Evolutionary conservation across 495 filamentous ascomycete species (phyloP), one percentile per base, ranked within the genome.

Genomic region (Astrocystis sublimbata): DNA sequence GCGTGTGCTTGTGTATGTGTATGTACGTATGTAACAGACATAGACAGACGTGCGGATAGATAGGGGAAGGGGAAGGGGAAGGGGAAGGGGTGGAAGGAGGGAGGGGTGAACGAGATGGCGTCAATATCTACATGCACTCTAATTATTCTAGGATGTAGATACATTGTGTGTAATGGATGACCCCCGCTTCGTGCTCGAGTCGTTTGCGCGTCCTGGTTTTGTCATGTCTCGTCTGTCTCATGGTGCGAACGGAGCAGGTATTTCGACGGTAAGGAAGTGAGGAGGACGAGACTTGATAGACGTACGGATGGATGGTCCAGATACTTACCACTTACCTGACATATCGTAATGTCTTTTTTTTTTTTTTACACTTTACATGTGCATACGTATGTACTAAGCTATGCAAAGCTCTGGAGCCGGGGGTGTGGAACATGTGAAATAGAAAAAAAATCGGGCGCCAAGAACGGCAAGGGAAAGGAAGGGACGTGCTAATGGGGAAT

Each of bases 11-110:
- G n/a, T n/a, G n/a, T n/a, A n/a, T n/a, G n/a, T n/a, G n/a, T n/a
- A n/a, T n/a, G n/a, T n/a, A n/a, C n/a, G n/a, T n/a, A 38, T 51
- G 36, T 53, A 50, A 61, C 35, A 52, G 36, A 54, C 38, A 43
- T 46, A 38, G 30, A 17, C 12, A 41, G 10, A n/a, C n/a, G n/a
- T n/a, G 19, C 21, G 43, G 6, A 24, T 6, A 17, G 43, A 17
- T 24, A 24, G n/a, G 43, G 43, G 43, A n/a, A n/a, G 28, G 49
- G 49, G 26, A 36, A 17, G 33, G 19, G n/a, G 33, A 19, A 15
- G 21, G 31, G 21, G 43, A 6, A 24, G 43, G 7, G 43, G 7
- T 24, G n/a, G n/a, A n/a, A n/a, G 43, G 21, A n/a, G 28, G 49
- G 49, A 6, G 21, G 10, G 33, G 19, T 6, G 33, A 19, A 15